Evolutionary conservation across 192 early-diverging fungal genomes (phyloP), one percentile per base, ranked within the genome.

Genomic region (Podila verticillata): DNA sequence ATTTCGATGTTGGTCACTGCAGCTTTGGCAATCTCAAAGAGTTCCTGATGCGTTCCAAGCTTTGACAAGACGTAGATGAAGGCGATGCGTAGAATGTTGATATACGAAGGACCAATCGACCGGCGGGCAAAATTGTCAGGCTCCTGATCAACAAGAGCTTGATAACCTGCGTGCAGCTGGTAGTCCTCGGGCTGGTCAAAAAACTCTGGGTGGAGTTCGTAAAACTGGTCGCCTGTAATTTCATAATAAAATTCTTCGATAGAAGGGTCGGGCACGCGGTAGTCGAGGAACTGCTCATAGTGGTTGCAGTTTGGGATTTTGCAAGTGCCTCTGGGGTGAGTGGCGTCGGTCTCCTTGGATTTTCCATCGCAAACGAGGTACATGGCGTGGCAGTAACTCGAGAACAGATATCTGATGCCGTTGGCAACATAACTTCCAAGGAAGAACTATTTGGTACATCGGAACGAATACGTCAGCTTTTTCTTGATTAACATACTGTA

Each of bases 111-210:
- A 48, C 65, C 66, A 31, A 29, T 72, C 30, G 61, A 39, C 4
- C 54, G 44, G 13, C 77, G 69, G 13, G 70, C 54, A 54, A 72
- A 72, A 28, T 64, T 54, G 48, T 80, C 77, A 7, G 26, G 70
- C 35, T 72, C 77, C 29, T 68, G 70, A 32, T 80, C 70, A 2
- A 80, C 70, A 63, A 72, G 70, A 0, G 49, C 60, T 13, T 80
- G 77, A 39, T 80, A 80, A n/a, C 28, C 24, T 20, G 77, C 70
- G 31, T 65, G 77, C 12, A 80, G 77, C 28, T 80, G 69, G 35
- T 68, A 80, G 31, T 80, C 70, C 44, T 79, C 75, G 9, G 51
- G 51, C 51, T 54, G 51, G 20, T 54, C 51, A 54, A 54, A 54
- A 4, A 24, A 54, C 17, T 54, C 51, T 0, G 51, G 51, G 24